Percentiles rank a stretch among this genome's conserved stretches.
Conservation (phyloP, 1,139 yeast genomes). For the Insectozyma bohioensis region DNA sequence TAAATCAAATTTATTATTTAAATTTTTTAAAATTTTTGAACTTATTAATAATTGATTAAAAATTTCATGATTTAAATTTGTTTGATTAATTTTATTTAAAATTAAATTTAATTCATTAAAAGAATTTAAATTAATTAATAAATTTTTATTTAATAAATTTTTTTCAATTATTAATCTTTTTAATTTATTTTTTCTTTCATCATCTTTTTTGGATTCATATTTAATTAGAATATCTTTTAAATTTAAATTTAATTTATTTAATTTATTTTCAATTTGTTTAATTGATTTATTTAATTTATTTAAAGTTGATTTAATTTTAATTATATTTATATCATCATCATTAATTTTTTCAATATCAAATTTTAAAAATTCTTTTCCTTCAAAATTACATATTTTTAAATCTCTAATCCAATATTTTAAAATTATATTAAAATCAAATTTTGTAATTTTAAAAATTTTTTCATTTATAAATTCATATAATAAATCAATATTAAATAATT, state of each 20-base stretch:
- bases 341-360: slow-evolving; percentile 19
- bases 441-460: slow-evolving; percentile 15
- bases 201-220: too few species aligned
- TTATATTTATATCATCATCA: slow-evolving; percentile 33
- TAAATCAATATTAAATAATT: slow-evolving; percentile 20
- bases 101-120: slow-evolving; percentile 39
- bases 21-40: slow-evolving; percentile 31
- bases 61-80: slow-evolving; percentile 41
- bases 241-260: slow-evolving; percentile 22
- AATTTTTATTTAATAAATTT: slow-evolving; percentile 28
- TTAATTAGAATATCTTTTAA: slow-evolving; percentile 10
- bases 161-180: slow-evolving; percentile 10
- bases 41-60: slow-evolving; percentile 38
- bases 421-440: slow-evolving; percentile 24
- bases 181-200: slow-evolving; percentile 11
- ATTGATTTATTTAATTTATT: slow-evolving; percentile 21
- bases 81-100: slow-evolving; percentile 46
- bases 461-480: slow-evolving; percentile 17
- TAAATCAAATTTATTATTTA: slow-evolving; percentile 29
- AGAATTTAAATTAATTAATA: slow-evolving; percentile 28
- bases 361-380: slow-evolving; percentile 23
- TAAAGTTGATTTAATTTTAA: slow-evolving; percentile 23
- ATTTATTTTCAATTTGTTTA: slow-evolving; percentile 20
- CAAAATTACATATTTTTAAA: slow-evolving; percentile 15
- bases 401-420: slow-evolving; percentile 29